Percentiles rank a stretch among this genome's conserved stretches.
Conservation (phyloP, 352 stramenopile species). For the Phytopythium sindhum region DNA sequence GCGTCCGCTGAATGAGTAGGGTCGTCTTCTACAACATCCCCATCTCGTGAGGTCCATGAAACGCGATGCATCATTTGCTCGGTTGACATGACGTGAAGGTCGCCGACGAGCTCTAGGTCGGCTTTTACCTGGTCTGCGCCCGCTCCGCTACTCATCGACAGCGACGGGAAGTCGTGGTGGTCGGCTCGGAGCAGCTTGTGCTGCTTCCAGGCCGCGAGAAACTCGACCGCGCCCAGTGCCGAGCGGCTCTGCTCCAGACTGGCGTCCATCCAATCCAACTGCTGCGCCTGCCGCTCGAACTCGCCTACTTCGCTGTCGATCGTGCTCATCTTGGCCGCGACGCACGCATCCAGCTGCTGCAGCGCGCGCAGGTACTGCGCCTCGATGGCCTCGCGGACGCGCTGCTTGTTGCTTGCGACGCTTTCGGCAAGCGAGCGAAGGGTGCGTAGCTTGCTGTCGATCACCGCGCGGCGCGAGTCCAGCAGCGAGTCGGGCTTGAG, state of each 20-base stretch:
- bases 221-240: conserved; percentile 42
- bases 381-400: conserved; percentile 46
- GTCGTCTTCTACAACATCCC: conserved; percentile 8
- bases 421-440: conserved; percentile 26
- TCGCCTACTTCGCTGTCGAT: conserved; percentile 60
- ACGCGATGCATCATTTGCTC: conserved; percentile 20
- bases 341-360: conserved; percentile 36
- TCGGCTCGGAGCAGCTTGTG: conserved; percentile 63
- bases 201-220: conserved; percentile 62
- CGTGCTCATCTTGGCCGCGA: conserved; percentile 40
- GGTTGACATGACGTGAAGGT: conserved; percentile 40
- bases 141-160: conserved; percentile 14
- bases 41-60: background rate
- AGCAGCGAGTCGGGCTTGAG: conserved; percentile 60
- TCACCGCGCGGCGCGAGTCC: conserved; percentile 56
- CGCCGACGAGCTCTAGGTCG: conserved; percentile 57
- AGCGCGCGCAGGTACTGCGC: conserved; percentile 51
- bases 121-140: conserved; percentile 51
- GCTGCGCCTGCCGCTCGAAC: conserved; percentile 55
- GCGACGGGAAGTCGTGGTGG: conserved; percentile 59
- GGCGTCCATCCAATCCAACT: conserved; percentile 73
- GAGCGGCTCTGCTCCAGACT: conserved; percentile 52
- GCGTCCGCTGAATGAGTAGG: background rate
- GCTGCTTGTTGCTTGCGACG: conserved; percentile 37
- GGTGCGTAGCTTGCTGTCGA: conserved; percentile 48